Conservation (phyloP, 257 asterid species). For the Cruciata laevipes region DNA sequence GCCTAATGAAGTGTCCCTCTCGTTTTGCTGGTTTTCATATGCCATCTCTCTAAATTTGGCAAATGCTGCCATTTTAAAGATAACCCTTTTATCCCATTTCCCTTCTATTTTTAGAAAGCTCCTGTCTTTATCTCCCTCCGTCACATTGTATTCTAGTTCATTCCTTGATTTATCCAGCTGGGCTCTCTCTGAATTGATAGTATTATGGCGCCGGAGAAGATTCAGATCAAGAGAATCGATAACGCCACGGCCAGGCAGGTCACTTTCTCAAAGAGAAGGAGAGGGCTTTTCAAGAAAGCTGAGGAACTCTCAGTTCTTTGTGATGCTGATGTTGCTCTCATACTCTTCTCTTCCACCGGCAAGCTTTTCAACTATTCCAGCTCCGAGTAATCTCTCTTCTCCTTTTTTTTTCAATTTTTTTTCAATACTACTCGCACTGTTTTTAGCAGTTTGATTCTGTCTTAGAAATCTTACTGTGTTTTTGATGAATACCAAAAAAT, state of each 20-base stretch:
- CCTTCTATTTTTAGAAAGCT: slow-evolving; percentile 31
- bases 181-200: neutral
- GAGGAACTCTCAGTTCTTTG: slow-evolving; percentile 75
- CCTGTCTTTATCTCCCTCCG: slow-evolving; percentile 3
- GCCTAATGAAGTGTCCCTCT: slow-evolving; percentile 21
- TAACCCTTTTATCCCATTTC: slow-evolving; percentile 5
- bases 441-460: neutral
- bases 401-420: neutral
- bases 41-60: slow-evolving; percentile 44
- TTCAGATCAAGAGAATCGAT: slow-evolving; percentile 71
- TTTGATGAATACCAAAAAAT: neutral
- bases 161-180: slow-evolving; percentile 19
- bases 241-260: slow-evolving; percentile 78
- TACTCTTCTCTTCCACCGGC: slow-evolving; percentile 66
- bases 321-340: slow-evolving; percentile 72
- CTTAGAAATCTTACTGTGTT: neutral
- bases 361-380: slow-evolving; percentile 62
- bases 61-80: slow-evolving; percentile 24
- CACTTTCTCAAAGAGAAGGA: slow-evolving; percentile 70
- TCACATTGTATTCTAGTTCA: slow-evolving; percentile 29
- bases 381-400: slow-evolving; percentile 41
- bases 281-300: slow-evolving; percentile 84
- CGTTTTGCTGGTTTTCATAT: slow-evolving; percentile 17
- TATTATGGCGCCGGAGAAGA: slow-evolving; percentile 66
- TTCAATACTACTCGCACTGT: neutral